Conservation (phyloP, 2,329 filamentous ascomycete genomes). For the Drechslerella coelobrocha region DNA sequence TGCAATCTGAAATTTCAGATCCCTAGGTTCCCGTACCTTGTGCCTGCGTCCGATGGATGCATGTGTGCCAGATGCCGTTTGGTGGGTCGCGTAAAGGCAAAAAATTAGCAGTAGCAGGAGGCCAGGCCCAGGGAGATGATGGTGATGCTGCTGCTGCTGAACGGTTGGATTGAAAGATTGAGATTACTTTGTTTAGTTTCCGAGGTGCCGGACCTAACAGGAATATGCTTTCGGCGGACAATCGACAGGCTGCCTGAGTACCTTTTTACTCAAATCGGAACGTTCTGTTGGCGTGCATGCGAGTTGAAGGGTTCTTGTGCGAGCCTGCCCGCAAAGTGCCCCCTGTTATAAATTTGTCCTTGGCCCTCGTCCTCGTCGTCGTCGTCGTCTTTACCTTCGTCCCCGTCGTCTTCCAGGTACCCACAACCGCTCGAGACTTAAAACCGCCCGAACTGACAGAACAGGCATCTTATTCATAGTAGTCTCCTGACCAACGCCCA, state of each 20-base stretch:
- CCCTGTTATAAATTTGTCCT: neutral
- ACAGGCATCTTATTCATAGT: too few relatives aligned
- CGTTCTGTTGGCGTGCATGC: too few relatives aligned
- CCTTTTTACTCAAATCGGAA: too few relatives aligned
- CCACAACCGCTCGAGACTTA: too few relatives aligned
- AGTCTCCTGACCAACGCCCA: too few relatives aligned
- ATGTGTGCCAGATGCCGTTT: neutral
- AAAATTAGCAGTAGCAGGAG: neutral
- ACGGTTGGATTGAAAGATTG: neutral
- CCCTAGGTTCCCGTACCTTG: neutral
- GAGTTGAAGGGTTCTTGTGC: neutral
- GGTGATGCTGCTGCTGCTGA: too few relatives aligned
- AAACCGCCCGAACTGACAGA: too few relatives aligned
- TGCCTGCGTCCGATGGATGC: neutral
- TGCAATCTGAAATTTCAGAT: neutral
- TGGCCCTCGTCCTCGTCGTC: neutral
- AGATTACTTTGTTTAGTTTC: neutral
- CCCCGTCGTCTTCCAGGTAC: too few relatives aligned
- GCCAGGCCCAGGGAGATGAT: too few relatives aligned
- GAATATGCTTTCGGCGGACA: too few relatives aligned
- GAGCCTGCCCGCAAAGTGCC: neutral
- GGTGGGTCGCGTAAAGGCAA: conserved; percentile 2
- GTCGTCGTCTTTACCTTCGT: neutral
- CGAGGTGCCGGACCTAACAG: neutral
- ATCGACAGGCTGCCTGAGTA: too few relatives aligned